Conservation (phyloP, 225 moss, liverwort and hornwort genomes). For the Straminergon stramineum region DNA sequence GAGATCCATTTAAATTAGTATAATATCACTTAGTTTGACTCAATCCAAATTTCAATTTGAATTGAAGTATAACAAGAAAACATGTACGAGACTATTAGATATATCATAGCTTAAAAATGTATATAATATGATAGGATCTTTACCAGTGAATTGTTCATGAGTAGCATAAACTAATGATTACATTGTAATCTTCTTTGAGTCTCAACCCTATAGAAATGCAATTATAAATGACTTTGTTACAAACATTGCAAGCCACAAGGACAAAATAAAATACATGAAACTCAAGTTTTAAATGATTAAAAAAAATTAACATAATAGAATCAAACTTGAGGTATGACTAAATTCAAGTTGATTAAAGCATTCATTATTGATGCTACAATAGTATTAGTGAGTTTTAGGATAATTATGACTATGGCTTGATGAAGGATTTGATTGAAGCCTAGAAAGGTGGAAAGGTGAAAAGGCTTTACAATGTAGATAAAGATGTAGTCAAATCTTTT, state of each 20-base stretch:
- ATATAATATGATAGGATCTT: neutral
- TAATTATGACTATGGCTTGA: neutral
- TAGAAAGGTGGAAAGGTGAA: neutral
- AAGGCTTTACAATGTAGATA: rapidly evolving
- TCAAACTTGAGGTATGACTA: neutral
- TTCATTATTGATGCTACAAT: neutral
- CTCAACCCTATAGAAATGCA: neutral
- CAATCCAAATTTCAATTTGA: neutral
- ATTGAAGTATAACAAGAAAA: neutral
- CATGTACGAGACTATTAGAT: neutral
- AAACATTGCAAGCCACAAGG: neutral
- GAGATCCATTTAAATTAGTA: rapidly evolving
- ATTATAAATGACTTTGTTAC: neutral
- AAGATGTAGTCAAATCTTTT: neutral
- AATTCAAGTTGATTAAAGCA: neutral
- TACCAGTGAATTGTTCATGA: rapidly evolving
- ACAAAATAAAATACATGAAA: rapidly evolving
- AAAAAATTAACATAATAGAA: too few species aligned
- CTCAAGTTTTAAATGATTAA: neutral
- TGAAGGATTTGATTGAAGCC: neutral
- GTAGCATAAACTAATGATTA: rapidly evolving
- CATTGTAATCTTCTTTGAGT: neutral
- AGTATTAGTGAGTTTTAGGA: neutral
- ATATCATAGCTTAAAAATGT: neutral
- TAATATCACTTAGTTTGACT: neutral